Percentiles rank a stretch among this genome's conserved stretches.
Evolutionary conservation across 805 yeast species (phyloP).

Genomic region (Jamesozyma lodderae): DNA sequence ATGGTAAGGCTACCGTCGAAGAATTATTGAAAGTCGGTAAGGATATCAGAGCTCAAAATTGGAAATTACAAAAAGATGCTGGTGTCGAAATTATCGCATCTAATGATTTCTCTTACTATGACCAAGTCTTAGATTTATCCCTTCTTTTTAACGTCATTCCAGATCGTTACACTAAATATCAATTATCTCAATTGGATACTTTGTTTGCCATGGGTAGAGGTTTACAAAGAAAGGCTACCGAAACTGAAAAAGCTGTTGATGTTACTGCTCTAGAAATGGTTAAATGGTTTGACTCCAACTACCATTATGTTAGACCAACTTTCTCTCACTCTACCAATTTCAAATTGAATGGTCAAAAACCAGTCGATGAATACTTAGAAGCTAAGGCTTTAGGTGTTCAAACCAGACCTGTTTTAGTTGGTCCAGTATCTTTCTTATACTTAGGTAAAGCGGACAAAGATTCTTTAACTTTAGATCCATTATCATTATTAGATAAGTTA

Average conservation of each 20-base stretch:
- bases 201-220: conserved; percentile 99
- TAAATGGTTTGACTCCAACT: conserved; percentile 99
- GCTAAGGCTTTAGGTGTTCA: conserved; percentile 93
- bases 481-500: conserved; percentile 77
- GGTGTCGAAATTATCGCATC: conserved; percentile 97
- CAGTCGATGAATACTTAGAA: conserved; percentile 95
- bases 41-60: conserved; percentile 90
- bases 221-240: conserved; percentile 93
- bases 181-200: conserved; percentile 78
- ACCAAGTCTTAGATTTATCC: conserved; percentile 90
- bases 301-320: conserved; percentile 99
- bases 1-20: conserved; percentile 81
- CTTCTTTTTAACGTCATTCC: conserved; percentile 92
- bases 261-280: conserved; percentile 99
- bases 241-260: conserved; percentile 80
- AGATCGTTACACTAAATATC: conserved; percentile 87
- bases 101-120: conserved; percentile 97
- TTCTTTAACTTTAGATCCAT: conserved; percentile 89
- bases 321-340: conserved; percentile 90
- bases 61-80: conserved; percentile 95
- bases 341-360: conserved; percentile 93
- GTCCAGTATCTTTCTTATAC: conserved; percentile 91
- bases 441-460: conserved; percentile 99
- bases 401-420: conserved; percentile 95
- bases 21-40: conserved; percentile 88